Base-by-base conservation (phyloP, 768 basidiomycete species). In the Ephemerocybe angulata region DNA sequence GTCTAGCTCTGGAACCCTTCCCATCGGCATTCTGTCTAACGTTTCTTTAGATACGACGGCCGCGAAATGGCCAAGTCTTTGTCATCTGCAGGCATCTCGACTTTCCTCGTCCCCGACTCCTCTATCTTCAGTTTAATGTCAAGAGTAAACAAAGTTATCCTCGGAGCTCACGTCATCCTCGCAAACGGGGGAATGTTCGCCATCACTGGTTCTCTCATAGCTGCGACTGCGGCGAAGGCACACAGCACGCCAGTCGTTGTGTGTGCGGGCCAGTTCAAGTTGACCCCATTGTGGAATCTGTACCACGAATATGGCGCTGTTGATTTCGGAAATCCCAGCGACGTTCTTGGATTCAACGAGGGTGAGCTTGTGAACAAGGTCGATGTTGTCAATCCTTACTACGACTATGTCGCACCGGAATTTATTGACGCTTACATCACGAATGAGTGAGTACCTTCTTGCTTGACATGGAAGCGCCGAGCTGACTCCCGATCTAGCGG, bases 151-250 rank as follows among this genome's bases (percentile, higher is more conserved):
- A 99, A 99, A 71, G 88, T 98, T 61, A 85, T 99, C 55, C 79
- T 99, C 43, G 93, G 94, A 27, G 89, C 94, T 11, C 96, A 98
- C 70, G 86, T 90, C n/a, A 88, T 98, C 63, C 85, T 97, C 48
- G 95, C 96, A 24, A 96, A 98, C 65, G 97, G 97, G 13, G 94
- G 95, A 13, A 88, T 98, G 81, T 94, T 96, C 68, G 89, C 91
- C 15, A 81, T 90, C 41, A 81, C 89, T 0, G 95, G 95, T 19
- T 88, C 92, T 1, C 79, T 93, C 17, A 76, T 94, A 40, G 90
- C 87, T 1, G 92, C 90, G 3, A 84, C 88, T 22, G 93, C 94
- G 46, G 95, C 95, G 31, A 84, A 84, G 54, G 88, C 86, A 27
- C 93, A 97, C 72, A 85, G 88, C 63, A 94, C 92, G 19, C 93